phyloP scores from a whole-genome alignment of 768 basidiomycete genomes.

The Rhizopogon sp. region DNA sequence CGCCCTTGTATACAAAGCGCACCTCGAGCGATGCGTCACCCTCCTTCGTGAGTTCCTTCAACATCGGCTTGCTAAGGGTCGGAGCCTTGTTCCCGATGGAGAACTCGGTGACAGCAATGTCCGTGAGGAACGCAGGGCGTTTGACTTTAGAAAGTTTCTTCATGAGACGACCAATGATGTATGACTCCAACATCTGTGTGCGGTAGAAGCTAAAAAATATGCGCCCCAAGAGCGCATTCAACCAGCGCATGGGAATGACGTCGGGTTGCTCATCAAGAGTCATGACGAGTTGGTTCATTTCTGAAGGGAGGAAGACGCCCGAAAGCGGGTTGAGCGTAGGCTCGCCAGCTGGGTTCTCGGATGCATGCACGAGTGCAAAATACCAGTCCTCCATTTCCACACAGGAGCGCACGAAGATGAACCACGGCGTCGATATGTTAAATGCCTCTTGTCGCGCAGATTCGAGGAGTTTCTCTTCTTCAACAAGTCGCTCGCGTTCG shows the following conservation, averaged over 20 bases:
- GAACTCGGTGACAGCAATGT: constrained; percentile 84
- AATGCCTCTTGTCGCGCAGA: constrained; percentile 45
- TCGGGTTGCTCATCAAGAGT: constrained; percentile 92
- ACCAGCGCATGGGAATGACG: constrained; percentile 95
- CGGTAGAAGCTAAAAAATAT: constrained; percentile 90
- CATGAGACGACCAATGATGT: constrained; percentile 85
- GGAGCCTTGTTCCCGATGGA: constrained; percentile 82
- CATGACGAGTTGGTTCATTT: constrained; percentile 80
- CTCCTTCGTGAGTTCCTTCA: constrained; percentile 93
- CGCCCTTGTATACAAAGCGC: constrained; percentile 79
- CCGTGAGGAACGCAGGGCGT: constrained; percentile 78
- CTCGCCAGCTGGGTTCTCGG: constrained; percentile 55
- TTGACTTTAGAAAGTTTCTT: constrained; percentile 92
- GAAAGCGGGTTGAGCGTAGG: constrained; percentile 57
- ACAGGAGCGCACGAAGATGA: constrained; percentile 85
- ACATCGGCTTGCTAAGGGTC: constrained; percentile 93
- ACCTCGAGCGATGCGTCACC: constrained; percentile 91
- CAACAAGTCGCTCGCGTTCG: constrained; percentile 30
- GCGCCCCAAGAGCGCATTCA: constrained; percentile 91
- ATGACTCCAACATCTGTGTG: constrained; percentile 75
- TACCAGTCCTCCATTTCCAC: constrained; percentile 99
- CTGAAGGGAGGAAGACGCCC: constrained; percentile 62
- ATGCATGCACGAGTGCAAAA: constrained; percentile 72
- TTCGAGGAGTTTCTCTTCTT: constrained; percentile 26
- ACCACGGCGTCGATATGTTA: constrained; percentile 71